Evolutionary conservation across 257 asterid genomes (phyloP).

Genomic region (Solanum bukasovii): DNA sequence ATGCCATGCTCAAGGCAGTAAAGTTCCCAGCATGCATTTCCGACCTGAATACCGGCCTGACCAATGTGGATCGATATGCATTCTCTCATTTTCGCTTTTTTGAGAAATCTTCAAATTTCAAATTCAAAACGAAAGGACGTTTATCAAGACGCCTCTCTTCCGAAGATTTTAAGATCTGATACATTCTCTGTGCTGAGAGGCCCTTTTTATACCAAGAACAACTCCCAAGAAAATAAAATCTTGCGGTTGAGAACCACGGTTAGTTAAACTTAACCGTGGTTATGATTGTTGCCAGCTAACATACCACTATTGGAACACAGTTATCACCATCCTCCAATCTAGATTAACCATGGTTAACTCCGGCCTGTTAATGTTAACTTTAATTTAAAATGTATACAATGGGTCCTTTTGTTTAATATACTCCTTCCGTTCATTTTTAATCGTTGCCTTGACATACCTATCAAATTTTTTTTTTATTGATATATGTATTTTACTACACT

Average conservation of each 20-base stretch:
- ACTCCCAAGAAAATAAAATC: background rate
- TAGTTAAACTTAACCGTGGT: background rate
- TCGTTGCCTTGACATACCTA: too few species aligned
- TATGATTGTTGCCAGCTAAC: background rate
- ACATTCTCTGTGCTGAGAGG: background rate
- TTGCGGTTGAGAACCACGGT: background rate
- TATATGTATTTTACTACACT: too few species aligned
- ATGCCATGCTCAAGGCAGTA: constrained; percentile 23
- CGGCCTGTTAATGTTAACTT: background rate
- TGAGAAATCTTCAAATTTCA: background rate
- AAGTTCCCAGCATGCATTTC: constrained; percentile 23
- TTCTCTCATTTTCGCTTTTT: constrained; percentile 8
- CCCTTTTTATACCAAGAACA: background rate
- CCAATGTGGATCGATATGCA: constrained; percentile 27
- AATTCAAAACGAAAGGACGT: constrained; percentile 4
- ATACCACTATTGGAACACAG: background rate
- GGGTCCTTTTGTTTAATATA: background rate
- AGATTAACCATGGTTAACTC: background rate
- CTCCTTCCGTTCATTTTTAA: too few species aligned
- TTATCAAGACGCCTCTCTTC: constrained; percentile 22
- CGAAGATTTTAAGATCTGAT: background rate
- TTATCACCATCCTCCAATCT: background rate
- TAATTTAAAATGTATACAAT: too few species aligned
- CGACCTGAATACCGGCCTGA: constrained; percentile 22
- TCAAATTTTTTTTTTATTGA: too few species aligned